Evolutionary conservation across 768 basidiomycete species (phyloP).

Genomic region (Chalciporus sphaerocephalus): DNA sequence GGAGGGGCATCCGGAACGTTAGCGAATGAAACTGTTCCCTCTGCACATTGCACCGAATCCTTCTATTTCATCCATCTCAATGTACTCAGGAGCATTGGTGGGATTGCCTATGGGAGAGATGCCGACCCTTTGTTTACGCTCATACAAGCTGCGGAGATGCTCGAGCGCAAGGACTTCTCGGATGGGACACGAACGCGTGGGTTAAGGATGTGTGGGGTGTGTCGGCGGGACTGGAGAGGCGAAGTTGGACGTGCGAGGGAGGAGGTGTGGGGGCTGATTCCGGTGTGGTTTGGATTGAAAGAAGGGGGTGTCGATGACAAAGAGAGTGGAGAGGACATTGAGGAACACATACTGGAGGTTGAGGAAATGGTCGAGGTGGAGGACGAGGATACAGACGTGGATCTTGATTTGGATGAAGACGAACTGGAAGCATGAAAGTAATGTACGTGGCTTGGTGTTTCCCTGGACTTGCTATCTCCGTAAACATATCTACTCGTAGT

Average conservation of each 20-base stretch:
- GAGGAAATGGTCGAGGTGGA: slow-evolving; percentile 1
- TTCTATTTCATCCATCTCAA: slow-evolving; percentile 77
- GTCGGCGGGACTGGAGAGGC: slow-evolving; percentile 45
- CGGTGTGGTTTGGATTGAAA: slow-evolving; percentile 58
- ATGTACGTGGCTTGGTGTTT: background rate
- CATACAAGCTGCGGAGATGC: slow-evolving; percentile 65
- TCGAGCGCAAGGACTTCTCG: slow-evolving; percentile 64
- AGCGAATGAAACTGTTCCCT: background rate
- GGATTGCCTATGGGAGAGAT: slow-evolving; percentile 67
- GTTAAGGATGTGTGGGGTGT: slow-evolving; percentile 50
- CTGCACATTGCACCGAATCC: slow-evolving; percentile 53
- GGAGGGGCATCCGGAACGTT: background rate
- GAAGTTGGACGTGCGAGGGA: slow-evolving; percentile 44
- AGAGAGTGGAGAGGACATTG: background rate
- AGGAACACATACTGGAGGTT: background rate
- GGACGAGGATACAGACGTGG: slow-evolving; percentile 11
- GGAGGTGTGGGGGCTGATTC: slow-evolving; percentile 59
- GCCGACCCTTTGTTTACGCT: slow-evolving; percentile 72
- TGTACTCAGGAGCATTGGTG: slow-evolving; percentile 63
- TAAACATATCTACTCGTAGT: background rate
- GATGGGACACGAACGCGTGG: slow-evolving; percentile 54
- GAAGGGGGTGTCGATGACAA: slow-evolving; percentile 6
- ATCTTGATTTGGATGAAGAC: slow-evolving; percentile 8
- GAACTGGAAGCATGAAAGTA: slow-evolving; percentile 11
- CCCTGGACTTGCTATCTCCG: slow-evolving; percentile 13